Evolutionary conservation across 139 green algal genomes (phyloP), one percentile per base, ranked within the genome.

Genomic region (Tetradesmus lagerheimii): DNA sequence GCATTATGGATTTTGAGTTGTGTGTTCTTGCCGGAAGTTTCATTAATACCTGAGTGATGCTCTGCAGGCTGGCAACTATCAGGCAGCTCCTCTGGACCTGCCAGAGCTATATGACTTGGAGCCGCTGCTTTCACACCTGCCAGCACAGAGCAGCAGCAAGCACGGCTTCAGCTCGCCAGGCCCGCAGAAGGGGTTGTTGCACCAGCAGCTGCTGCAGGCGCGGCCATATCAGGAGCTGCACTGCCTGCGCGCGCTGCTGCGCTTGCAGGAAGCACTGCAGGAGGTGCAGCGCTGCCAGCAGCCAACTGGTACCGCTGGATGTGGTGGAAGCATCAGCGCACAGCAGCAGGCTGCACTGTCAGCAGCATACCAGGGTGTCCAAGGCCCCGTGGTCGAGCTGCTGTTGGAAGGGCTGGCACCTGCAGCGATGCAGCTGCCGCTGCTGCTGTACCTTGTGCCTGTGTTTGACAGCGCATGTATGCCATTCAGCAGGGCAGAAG

Each of bases 61-160:
- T 64, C 16, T 80, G 80, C 71, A 88, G 89, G 34, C 57, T 39
- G 67, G 80, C 23, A 89, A 23, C 34, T 77, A 41, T 50, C 74
- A 90, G 74, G 86, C 81, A 27, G 38, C 75, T 15, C 66, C 87
- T 20, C 90, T 94, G 83, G 41, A 77, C 45, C 88, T 94, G 41
- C 83, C 87, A 64, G 87, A 90, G 23, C 85, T 89, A 16, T 80
- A 85, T 39, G 90, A 90, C 50, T 87, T 94, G 57, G 89, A 77
- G 37, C 89, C 86, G 6, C 89, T 94, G 18, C 75, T 95, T 41
- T 71, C 75, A 18, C 84, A 67, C 31, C 88, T 95, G 43, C 88
- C 89, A 39, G 86, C 87, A 0, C 43, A 74, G 25, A 74, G 16
- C 16, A 78, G 85, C 31, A 75, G n/a, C 18, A 39, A 47, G 23